These are phyloP conservation scores for Rhodotorula sp. DNA, from an alignment of 1,284 basidiomycete genomes.

Conservation along the genomic window DNA sequence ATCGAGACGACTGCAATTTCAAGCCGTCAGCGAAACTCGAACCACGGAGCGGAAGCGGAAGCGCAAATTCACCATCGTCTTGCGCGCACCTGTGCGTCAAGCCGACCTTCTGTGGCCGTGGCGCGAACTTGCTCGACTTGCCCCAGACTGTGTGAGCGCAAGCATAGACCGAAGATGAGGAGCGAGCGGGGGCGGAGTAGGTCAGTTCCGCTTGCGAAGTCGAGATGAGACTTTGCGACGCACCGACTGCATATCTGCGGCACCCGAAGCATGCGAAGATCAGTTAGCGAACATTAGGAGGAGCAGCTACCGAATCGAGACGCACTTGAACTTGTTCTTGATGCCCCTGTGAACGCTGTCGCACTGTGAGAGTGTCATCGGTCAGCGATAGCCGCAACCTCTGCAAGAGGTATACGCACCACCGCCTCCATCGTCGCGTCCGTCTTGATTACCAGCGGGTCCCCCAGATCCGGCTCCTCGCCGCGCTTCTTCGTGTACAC, in stretches of 20 bases:
- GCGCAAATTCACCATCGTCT: conserved; percentile 64
- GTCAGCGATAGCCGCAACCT: not conserved
- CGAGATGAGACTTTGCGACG: conserved; percentile 56
- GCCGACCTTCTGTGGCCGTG: conserved; percentile 86
- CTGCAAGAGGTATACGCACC: conserved; percentile 10
- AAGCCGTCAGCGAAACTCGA: conserved; percentile 46
- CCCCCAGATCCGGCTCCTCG: conserved; percentile 77
- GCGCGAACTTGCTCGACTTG: conserved; percentile 53
- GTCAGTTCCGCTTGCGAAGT: conserved; percentile 43
- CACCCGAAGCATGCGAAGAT: not conserved
- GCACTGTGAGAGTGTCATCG: conserved; percentile 63
- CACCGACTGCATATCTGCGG: conserved; percentile 21
- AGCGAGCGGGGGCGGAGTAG: conserved; percentile 65
- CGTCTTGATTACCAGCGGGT: conserved; percentile 88
- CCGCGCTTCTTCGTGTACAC: conserved; percentile 95
- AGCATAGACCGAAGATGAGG: not conserved
- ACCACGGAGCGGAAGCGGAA: not conserved
- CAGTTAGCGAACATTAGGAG: not conserved
- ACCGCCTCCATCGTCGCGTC: conserved; percentile 88
- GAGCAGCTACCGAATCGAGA: not conserved
- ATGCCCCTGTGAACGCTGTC: conserved; percentile 61
- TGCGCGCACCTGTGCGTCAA: conserved; percentile 82
- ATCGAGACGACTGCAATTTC: conserved; percentile 21
- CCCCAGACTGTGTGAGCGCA: conserved; percentile 30
- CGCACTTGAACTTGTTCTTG: conserved; percentile 65